Base-by-base conservation (phyloP, 352 stramenopile genomes). In the Phytopythium ostracodes region DNA sequence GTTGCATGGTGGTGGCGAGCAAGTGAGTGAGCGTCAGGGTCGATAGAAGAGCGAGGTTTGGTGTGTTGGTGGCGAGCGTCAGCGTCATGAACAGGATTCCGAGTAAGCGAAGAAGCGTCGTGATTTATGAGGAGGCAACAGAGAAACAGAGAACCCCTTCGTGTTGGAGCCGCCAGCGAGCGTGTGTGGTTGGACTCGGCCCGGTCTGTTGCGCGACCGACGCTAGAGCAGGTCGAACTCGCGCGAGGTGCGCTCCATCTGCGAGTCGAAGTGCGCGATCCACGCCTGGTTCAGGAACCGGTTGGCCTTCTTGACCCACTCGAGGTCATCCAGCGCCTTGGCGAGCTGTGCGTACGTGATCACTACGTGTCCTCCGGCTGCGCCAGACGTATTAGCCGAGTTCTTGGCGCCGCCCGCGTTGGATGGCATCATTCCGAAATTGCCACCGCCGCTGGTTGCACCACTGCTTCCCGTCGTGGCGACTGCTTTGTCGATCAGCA, bases 181-280 rank as follows among this genome's bases (percentile, higher is more conserved):
- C n/a, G n/a, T n/a, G n/a, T n/a, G n/a, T n/a, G n/a, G n/a, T n/a
- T n/a, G n/a, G n/a, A n/a, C n/a, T n/a, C n/a, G n/a, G n/a, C n/a
- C n/a, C n/a, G n/a, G n/a, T n/a, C n/a, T n/a, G n/a, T n/a, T 2
- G 10, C 44, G 25, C n/a, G 22, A n/a, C 17, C 15, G 5, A n/a
- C 17, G 15, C 17, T 50, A 60, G 2, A 93, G 65, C 47, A 91
- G 59, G 44, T 91, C 80, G 52, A 87, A 91, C 43, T 91, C 84
- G 15, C 82, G 81, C 35, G 76, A 71, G 1, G 82, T 81, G 24
- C 79, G 75, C 49, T 95, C 84, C 52, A 95, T 67, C 49, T 95
- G 87, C 50, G 79, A 80, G 61, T 95, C 84, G 52, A 93, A 95
- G 58, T 93, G 87, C 17, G 70, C 64, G 29, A 95, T 68, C 87